Evolutionary conservation across 2,329 filamentous ascomycete genomes (phyloP), one percentile per base, ranked within the genome.

Genomic region (Hypomyces rosellus): DNA sequence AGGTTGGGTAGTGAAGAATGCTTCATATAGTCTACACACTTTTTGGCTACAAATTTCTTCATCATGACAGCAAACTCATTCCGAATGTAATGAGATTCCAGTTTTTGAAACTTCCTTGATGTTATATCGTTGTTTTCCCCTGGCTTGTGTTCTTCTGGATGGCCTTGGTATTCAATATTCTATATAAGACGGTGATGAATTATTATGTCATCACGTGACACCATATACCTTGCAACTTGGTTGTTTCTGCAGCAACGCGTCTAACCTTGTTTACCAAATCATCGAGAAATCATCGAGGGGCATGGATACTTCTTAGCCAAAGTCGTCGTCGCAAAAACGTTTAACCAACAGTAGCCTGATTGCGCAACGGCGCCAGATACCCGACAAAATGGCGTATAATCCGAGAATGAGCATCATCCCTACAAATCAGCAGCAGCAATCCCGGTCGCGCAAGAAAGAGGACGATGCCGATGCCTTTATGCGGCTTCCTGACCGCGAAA

Each of bases 401-500:
- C 70, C 74, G 52, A 70, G 80, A 58, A 80, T 80, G 77, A 82
- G 78, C 63, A 82, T 83, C 61, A 73, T 82, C 50, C 79, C 79
- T 36, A 64, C 70, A 45, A 65, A 70, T 63, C 75, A 77, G 63
- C 72, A 77, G 52, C 68, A 70, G 43, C 72, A 75, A 50, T 72
- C 73, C 56, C 77, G 77, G 49, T 68, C 72, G 51, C 75, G 78
- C 60, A 80, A 79, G 63, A 81, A 80, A 63, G 78, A 81, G 56
- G 78, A 82, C 33, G 75, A 81, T 50, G 74, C 77, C 48, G 77
- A 81, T 63, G 76, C 78, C 49, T 77, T 80, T 59, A 81, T 82
- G 73, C 74, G 76, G 49, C 73, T 83, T 50, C 74, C 79, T 7
- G 82, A 83, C 66, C 77, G 76, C 62, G 93, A 99, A 68, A 96